A percentile compares a stretch with the other conserved stretches of the same genome.
phyloP scores from a whole-genome alignment of 2,329 filamentous ascomycete genomes.

The Aureobasidium zeae region DNA sequence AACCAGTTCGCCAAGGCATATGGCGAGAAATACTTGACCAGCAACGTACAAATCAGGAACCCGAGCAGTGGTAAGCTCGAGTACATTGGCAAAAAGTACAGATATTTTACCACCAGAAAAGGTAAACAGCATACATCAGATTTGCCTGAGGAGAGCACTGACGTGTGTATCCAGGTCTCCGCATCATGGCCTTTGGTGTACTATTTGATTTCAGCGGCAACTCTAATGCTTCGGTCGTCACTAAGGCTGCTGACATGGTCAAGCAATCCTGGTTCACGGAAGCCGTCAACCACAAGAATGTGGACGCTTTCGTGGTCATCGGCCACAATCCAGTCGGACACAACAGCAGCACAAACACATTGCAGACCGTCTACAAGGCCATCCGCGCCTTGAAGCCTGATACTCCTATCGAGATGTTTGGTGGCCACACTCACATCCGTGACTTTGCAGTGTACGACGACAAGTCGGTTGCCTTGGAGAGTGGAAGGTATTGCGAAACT shows the following conservation, averaged over 20 bases:
- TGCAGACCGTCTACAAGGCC: conserved; percentile 43
- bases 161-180: conserved; percentile 27
- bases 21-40: conserved; percentile 44
- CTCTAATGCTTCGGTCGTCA: conserved; percentile 53
- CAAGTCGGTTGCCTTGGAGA: conserved; percentile 51
- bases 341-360: conserved; percentile 35
- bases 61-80: conserved; percentile 36
- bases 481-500: conserved; percentile 57
- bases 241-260: conserved; percentile 43
- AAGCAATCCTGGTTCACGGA: conserved; percentile 52
- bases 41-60: conserved; percentile 44
- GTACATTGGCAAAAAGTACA: conserved; percentile 39
- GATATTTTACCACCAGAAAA: conserved; percentile 43
- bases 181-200: conserved; percentile 46
- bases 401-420: conserved; percentile 56
- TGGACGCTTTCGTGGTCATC: conserved; percentile 55
- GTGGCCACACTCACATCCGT: conserved; percentile 55
- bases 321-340: conserved; percentile 52
- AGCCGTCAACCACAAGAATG: conserved; percentile 46
- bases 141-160: too few relatives aligned
- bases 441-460: conserved; percentile 57
- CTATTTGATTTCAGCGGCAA: conserved; percentile 46
- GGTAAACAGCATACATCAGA: conserved; percentile 22
- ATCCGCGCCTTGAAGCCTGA: conserved; percentile 50
- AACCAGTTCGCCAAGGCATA: conserved; percentile 51